Conservation (phyloP, 2,329 filamentous ascomycete genomes). For the Trichoderma asperellum region DNA sequence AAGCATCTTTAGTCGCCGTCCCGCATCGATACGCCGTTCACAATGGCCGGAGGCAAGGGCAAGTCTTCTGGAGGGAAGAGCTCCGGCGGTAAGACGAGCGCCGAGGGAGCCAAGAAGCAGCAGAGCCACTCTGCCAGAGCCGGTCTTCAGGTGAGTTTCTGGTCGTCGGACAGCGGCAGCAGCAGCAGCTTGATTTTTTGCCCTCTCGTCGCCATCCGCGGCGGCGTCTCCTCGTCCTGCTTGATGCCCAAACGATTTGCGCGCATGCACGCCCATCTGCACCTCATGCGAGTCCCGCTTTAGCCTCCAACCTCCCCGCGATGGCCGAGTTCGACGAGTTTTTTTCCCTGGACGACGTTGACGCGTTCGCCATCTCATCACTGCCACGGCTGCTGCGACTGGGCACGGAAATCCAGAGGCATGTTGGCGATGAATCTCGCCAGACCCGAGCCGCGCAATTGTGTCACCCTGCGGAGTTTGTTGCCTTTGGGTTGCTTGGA, state of each 20-base stretch:
- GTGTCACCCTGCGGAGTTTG: slow-evolving; percentile 20
- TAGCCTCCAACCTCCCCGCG: slow-evolving; percentile 26
- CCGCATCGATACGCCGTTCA: slow-evolving; percentile 34
- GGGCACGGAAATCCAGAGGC: not conserved
- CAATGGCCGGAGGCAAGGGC: slow-evolving; percentile 87
- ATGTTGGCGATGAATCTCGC: not conserved
- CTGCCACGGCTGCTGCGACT: slow-evolving; percentile 10
- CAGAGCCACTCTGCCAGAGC: slow-evolving; percentile 96
- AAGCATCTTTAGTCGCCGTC: not conserved
- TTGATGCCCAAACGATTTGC: slow-evolving; percentile 30
- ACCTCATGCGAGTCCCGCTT: slow-evolving; percentile 28
- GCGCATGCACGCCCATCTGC: slow-evolving; percentile 29
- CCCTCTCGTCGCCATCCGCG: not conserved
- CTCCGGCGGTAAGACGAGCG: slow-evolving; percentile 73
- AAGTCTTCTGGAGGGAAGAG: slow-evolving; percentile 89
- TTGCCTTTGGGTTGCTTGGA: not conserved
- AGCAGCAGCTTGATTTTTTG: slow-evolving; percentile 13
- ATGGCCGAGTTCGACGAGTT: slow-evolving; percentile 25
- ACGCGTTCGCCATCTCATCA: slow-evolving; percentile 20
- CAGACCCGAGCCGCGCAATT: slow-evolving; percentile 17
- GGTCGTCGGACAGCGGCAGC: not conserved
- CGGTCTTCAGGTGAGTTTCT: slow-evolving; percentile 83
- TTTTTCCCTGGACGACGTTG: not conserved
- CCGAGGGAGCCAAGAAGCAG: slow-evolving; percentile 76
- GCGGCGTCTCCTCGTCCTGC: not conserved